phyloP scores from a whole-genome alignment of 164 flowering plant genomes.

The Umbilicus rupestris region DNA sequence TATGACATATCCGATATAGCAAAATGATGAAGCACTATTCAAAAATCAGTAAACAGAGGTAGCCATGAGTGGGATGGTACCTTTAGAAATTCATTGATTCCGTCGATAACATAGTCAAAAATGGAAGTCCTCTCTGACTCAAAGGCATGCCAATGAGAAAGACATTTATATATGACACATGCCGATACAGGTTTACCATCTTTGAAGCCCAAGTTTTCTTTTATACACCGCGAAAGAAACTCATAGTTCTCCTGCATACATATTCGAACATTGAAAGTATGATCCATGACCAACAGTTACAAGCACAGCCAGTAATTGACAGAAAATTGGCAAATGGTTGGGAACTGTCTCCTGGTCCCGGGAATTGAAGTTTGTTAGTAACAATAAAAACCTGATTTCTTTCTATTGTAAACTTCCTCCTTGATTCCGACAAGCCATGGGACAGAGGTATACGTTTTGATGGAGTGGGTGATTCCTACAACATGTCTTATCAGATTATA shows the following conservation, averaged over 20 bases:
- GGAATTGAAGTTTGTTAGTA: neutral
- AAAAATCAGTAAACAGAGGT: neutral
- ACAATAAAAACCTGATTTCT: constrained; percentile 55
- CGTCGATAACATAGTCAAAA: constrained; percentile 74
- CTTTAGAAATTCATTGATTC: constrained; percentile 70
- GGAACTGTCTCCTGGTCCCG: neutral
- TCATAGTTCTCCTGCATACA: constrained; percentile 71
- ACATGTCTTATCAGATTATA: neutral
- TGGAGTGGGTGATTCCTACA: constrained; percentile 92
- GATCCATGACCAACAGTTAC: neutral
- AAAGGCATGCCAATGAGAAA: constrained; percentile 83
- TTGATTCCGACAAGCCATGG: constrained; percentile 65
- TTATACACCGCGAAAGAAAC: constrained; percentile 70
- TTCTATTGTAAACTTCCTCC: constrained; percentile 59
- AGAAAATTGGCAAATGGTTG: neutral
- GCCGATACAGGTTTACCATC: constrained; percentile 91
- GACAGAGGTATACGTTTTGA: constrained; percentile 47
- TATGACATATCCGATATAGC: neutral
- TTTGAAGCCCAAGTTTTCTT: constrained; percentile 66
- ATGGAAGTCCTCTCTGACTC: constrained; percentile 90
- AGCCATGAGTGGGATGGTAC: constrained; percentile 24
- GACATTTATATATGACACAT: constrained; percentile 75
- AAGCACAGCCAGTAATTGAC: neutral
- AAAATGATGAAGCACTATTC: neutral
- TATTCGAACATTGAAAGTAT: neutral